Evolutionary conservation across 148 eudicot species (phyloP).

Genomic region (Rhododendron henanense): DNA sequence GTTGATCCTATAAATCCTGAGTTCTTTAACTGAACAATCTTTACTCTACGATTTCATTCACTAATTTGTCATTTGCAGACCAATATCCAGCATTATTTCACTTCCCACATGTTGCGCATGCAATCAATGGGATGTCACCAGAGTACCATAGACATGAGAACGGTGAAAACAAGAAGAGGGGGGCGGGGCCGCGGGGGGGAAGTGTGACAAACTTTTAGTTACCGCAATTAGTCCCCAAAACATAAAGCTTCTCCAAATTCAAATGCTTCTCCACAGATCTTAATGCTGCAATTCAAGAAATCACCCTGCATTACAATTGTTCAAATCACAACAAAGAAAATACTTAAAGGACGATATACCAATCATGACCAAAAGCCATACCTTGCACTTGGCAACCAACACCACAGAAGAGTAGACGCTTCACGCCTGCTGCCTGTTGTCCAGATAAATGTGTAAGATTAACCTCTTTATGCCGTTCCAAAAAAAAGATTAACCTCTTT

Average conservation of each 20-base stretch:
- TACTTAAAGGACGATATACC: constrained; percentile 7
- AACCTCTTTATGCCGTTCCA: neutral
- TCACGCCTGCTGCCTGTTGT: constrained; percentile 90
- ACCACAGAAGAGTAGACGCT: constrained; percentile 95
- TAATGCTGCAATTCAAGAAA: constrained; percentile 78
- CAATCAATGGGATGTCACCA: neutral
- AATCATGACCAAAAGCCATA: constrained; percentile 21
- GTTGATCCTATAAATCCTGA: neutral
- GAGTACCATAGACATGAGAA: neutral
- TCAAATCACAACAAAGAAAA: constrained; percentile 47
- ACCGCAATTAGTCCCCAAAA: constrained; percentile 97
- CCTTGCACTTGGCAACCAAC: constrained; percentile 99
- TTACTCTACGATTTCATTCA: neutral
- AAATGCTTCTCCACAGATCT: constrained; percentile 92
- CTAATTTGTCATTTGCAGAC: neutral
- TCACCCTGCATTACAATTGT: constrained; percentile 71
- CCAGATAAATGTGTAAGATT: neutral
- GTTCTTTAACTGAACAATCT: neutral
- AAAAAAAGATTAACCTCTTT: neutral
- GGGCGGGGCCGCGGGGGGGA: neutral
- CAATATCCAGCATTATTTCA: neutral
- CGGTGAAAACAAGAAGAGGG: neutral
- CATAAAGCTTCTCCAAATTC: constrained; percentile 93
- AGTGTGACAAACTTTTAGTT: constrained; percentile 15
- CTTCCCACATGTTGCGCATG: neutral